A percentile compares a stretch with the other conserved stretches of the same genome.
These are phyloP conservation scores for Lasiodiplodia sp. DNA, from an alignment of 2,329 filamentous ascomycete species.

Conservation along the genomic window DNA sequence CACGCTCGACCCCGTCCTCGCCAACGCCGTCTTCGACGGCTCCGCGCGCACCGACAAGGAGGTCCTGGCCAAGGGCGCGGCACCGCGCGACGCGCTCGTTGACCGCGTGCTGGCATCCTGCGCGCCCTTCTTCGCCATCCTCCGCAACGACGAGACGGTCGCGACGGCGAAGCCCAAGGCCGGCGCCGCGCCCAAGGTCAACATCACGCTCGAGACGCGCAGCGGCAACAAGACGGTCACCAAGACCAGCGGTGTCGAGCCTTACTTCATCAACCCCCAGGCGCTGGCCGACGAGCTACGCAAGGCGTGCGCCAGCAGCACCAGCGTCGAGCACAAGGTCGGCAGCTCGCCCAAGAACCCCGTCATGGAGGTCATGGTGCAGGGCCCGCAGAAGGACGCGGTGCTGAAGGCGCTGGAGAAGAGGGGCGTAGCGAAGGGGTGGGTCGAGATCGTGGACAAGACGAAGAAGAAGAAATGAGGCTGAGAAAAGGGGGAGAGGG, in stretches of 20 bases:
- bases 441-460: slow-evolving; percentile 72
- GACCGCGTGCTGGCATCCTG: slow-evolving; percentile 65
- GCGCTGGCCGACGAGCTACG: slow-evolving; percentile 70
- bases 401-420: slow-evolving; percentile 66
- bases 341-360: slow-evolving; percentile 68
- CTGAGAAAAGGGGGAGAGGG: background rate
- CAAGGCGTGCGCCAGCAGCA: slow-evolving; percentile 73
- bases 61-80: slow-evolving; percentile 63
- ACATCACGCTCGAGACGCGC: slow-evolving; percentile 68
- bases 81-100: slow-evolving; percentile 66
- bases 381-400: slow-evolving; percentile 70
- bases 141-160: slow-evolving; percentile 55
- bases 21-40: slow-evolving; percentile 63
- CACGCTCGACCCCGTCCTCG: slow-evolving; percentile 67
- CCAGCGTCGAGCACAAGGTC: slow-evolving; percentile 67
- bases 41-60: slow-evolving; percentile 61
- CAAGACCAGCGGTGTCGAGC: slow-evolving; percentile 67
- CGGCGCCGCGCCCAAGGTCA: slow-evolving; percentile 66
- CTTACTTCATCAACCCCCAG: slow-evolving; percentile 66
- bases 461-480: slow-evolving; percentile 67
- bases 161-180: slow-evolving; percentile 64
- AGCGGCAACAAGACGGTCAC: slow-evolving; percentile 72
- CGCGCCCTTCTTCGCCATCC: slow-evolving; percentile 64
- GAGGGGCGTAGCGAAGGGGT: slow-evolving; percentile 65
- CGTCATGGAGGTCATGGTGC: slow-evolving; percentile 71